Percentiles rank a stretch among this genome's conserved stretches.
Evolutionary conservation across 2,329 filamentous ascomycete species (phyloP).

Genomic region (Apiospora malaysiana): DNA sequence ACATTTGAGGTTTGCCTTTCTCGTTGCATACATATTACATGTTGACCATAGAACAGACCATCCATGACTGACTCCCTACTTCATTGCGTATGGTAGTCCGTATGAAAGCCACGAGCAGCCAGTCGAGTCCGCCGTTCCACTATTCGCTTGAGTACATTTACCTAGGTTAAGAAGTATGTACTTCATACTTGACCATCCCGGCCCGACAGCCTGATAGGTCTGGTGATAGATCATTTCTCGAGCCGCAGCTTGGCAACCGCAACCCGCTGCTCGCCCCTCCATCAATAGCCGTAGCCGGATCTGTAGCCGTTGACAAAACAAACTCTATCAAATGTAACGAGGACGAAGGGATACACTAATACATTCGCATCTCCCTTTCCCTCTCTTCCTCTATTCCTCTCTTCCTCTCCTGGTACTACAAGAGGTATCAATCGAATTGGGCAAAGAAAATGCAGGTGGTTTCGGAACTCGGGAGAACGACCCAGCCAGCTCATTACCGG

Average conservation of each 20-base stretch:
- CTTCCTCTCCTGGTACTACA: too few relatives aligned
- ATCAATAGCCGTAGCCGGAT: neutral
- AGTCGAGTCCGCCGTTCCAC: too few relatives aligned
- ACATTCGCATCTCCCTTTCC: too few relatives aligned
- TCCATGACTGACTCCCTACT: neutral
- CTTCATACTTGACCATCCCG: neutral
- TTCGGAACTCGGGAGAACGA: neutral
- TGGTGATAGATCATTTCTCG: neutral
- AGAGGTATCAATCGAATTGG: too few relatives aligned
- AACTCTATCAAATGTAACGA: too few relatives aligned
- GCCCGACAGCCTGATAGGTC: neutral
- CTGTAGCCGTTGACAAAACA: neutral
- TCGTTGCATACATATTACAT: neutral
- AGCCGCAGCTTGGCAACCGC: neutral
- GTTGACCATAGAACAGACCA: neutral
- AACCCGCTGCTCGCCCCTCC: neutral
- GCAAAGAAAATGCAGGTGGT: neutral
- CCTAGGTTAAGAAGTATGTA: too few relatives aligned
- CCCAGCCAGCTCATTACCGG: slow-evolving; percentile 6
- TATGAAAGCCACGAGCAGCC: too few relatives aligned
- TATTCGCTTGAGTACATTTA: too few relatives aligned
- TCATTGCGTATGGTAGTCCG: too few relatives aligned
- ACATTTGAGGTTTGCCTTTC: neutral
- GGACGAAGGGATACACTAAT: too few relatives aligned
- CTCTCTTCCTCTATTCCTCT: too few relatives aligned